Percentiles rank a stretch among this genome's conserved stretches.
Conservation (phyloP, 2,329 filamentous ascomycete genomes). For the Pleoardoris graminearum region DNA sequence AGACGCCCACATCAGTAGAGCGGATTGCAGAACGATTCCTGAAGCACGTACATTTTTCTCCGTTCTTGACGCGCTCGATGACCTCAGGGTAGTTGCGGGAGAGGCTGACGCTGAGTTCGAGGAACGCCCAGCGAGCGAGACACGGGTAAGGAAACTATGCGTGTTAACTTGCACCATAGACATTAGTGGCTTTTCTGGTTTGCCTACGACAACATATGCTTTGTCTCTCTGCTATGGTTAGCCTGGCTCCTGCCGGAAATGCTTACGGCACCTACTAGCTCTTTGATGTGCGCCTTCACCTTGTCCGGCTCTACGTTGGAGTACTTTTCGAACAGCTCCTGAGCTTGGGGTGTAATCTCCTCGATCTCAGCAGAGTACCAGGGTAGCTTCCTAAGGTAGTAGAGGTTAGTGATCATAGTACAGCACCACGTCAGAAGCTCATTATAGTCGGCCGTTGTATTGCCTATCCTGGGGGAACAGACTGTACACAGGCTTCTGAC, state of each 20-base stretch:
- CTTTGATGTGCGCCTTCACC: slow-evolving; percentile 43
- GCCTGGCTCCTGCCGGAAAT: not conserved
- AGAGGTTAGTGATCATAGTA: not conserved
- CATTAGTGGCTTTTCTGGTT: too few species aligned
- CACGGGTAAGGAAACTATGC: slow-evolving; percentile 44
- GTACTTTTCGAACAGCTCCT: slow-evolving; percentile 46
- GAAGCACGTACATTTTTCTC: slow-evolving; percentile 38
- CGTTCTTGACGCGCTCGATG: slow-evolving; percentile 39
- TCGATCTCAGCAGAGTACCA: slow-evolving; percentile 6
- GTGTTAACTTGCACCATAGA: slow-evolving; percentile 4
- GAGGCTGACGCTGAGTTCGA: slow-evolving; percentile 35
- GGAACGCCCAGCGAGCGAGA: slow-evolving; percentile 43
- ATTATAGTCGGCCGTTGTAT: too few species aligned
- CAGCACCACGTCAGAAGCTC: too few species aligned
- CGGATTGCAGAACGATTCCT: slow-evolving; percentile 31
- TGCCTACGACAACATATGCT: slow-evolving; percentile 37
- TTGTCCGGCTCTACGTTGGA: slow-evolving; percentile 41
- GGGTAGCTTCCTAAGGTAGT: not conserved
- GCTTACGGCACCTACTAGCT: slow-evolving; percentile 31
- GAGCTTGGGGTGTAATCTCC: slow-evolving; percentile 22
- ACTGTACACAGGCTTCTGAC: too few species aligned
- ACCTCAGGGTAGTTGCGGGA: slow-evolving; percentile 37
- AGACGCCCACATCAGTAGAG: too few species aligned
- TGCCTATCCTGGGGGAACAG: too few species aligned
- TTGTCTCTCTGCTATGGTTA: slow-evolving; percentile 29